Conservation (phyloP, 345 rosid species). For the Anastatica hierochuntica region DNA sequence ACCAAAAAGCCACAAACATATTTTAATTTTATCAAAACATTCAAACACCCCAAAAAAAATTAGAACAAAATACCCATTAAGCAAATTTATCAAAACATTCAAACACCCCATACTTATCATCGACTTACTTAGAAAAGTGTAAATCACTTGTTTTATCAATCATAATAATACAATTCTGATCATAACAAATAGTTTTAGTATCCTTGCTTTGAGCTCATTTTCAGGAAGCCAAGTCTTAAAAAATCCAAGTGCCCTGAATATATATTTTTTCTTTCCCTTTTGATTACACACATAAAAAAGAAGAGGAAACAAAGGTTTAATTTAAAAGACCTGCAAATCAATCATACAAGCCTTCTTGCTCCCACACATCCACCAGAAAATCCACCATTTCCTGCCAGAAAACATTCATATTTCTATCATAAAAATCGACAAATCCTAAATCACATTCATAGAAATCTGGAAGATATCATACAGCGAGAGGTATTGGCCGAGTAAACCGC, state of each 20-base stretch:
- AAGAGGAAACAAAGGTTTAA: background rate
- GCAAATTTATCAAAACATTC: no score
- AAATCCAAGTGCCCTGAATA: background rate
- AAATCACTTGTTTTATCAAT: background rate
- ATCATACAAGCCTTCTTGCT: constrained; percentile 46
- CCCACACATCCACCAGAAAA: constrained; percentile 56
- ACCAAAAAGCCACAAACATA: no score
- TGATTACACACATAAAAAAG: constrained; percentile 1
- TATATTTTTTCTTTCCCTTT: background rate
- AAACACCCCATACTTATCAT: no score
- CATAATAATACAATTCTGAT: no score
- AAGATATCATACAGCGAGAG: constrained; percentile 51
- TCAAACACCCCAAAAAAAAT: no score
- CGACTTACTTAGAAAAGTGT: no score
- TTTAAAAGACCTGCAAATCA: constrained; percentile 21
- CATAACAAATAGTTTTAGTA: no score
- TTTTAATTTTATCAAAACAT: no score
- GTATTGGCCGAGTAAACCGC: constrained; percentile 50
- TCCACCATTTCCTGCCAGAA: constrained; percentile 57
- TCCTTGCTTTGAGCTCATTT: background rate
- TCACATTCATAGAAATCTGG: background rate
- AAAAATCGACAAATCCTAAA: background rate
- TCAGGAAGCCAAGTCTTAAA: background rate
- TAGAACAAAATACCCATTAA: no score
- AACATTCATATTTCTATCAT: background rate